Evolutionary conservation across 768 basidiomycete genomes (phyloP).

Genomic region (Clitopilus hobsonii): DNA sequence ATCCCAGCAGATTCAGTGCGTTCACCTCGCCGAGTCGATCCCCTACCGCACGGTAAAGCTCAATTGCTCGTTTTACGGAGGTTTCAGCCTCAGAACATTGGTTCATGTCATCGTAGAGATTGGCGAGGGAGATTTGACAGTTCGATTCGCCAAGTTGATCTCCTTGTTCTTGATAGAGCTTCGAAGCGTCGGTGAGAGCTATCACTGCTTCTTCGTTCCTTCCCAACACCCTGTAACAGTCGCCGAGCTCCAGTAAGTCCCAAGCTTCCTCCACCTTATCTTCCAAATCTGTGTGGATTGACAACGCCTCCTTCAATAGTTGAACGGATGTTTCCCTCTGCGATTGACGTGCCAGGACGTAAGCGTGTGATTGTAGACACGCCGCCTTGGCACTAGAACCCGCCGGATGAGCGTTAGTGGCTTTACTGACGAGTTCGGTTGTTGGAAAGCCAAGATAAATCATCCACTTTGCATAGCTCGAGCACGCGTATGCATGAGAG

Average conservation of each 20-base stretch:
- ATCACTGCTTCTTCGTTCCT: too few relatives aligned
- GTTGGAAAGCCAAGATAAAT: not conserved
- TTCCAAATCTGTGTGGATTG: not conserved
- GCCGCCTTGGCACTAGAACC: not conserved
- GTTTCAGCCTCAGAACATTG: too few relatives aligned
- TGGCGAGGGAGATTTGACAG: too few relatives aligned
- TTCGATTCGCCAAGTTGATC: too few relatives aligned
- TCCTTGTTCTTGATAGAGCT: too few relatives aligned
- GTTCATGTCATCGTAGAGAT: not conserved
- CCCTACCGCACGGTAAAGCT: too few relatives aligned
- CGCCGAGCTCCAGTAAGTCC: not conserved
- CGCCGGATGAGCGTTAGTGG: not conserved
- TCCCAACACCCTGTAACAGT: too few relatives aligned
- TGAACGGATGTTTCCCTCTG: not conserved
- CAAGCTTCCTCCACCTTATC: not conserved
- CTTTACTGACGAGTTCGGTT: not conserved
- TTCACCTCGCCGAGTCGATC: not conserved
- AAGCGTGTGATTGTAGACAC: not conserved
- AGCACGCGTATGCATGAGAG: not conserved
- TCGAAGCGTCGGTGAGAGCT: too few relatives aligned
- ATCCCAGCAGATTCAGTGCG: not conserved
- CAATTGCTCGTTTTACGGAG: too few relatives aligned
- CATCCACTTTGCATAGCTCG: not conserved
- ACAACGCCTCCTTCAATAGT: not conserved
- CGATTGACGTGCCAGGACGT: not conserved